A percentile compares a stretch with the other conserved stretches of the same genome.
These are phyloP conservation scores for Lasiosphaeris hirsuta DNA, from an alignment of 495 filamentous ascomycete species.

Conservation along the genomic window DNA sequence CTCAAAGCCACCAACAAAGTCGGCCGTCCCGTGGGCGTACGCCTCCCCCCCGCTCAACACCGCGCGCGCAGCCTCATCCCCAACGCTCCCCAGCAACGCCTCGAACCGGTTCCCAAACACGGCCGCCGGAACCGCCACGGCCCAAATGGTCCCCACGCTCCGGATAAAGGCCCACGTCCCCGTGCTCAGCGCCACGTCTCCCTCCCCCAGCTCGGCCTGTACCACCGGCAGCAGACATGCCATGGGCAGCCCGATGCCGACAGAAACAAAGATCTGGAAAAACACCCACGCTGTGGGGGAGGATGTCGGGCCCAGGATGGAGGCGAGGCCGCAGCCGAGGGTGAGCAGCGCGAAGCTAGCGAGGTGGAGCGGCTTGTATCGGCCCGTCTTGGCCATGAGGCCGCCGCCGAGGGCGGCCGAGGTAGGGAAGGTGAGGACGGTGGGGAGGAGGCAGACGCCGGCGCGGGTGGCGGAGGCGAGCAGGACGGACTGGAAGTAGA, in stretches of 20 bases:
- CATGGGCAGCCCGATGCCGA: slow-evolving; percentile 34
- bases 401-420: slow-evolving; percentile 28
- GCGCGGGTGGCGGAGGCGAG: slow-evolving; percentile 28
- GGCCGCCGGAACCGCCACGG: slow-evolving; percentile 45
- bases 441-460: slow-evolving; percentile 40
- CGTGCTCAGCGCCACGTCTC: slow-evolving; percentile 40
- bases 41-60: slow-evolving; percentile 22
- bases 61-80: slow-evolving; percentile 19
- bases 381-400: slow-evolving; percentile 40
- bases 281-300: slow-evolving; percentile 2
- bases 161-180: slow-evolving; percentile 47
- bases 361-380: slow-evolving; percentile 45
- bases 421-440: slow-evolving; percentile 30
- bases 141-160: slow-evolving; percentile 49
- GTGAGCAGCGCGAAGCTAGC: slow-evolving; percentile 37
- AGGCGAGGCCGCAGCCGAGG: slow-evolving; percentile 43
- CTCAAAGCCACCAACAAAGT: slow-evolving; percentile 18
- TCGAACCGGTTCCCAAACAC: slow-evolving; percentile 47
- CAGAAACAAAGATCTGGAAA: slow-evolving; percentile 16
- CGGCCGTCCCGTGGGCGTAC: slow-evolving; percentile 21
- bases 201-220: slow-evolving; percentile 34
- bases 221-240: slow-evolving; percentile 37
- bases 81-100: slow-evolving; percentile 16
- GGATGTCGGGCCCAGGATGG: slow-evolving; percentile 21
- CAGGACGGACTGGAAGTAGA: slow-evolving; percentile 49